Evolutionary conservation across 345 rosid species (phyloP).

Genomic region (Aquilaria yunnanensis): DNA sequence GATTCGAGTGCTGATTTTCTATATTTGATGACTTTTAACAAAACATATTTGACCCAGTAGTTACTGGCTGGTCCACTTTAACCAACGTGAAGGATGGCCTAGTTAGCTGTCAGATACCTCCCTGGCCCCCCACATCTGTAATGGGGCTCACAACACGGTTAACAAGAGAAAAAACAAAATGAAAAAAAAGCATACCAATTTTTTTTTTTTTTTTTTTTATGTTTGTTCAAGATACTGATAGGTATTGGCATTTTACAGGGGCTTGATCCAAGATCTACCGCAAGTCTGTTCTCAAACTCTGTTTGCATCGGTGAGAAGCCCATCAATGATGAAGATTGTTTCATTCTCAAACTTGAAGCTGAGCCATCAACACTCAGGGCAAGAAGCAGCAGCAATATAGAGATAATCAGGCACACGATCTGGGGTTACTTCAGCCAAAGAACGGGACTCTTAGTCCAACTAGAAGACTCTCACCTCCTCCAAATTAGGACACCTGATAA

Average conservation of each 20-base stretch:
- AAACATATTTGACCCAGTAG: too few relatives aligned
- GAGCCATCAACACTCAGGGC: conserved; percentile 37
- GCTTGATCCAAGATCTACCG: conserved; percentile 78
- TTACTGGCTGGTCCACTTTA: conserved; percentile 1
- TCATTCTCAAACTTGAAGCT: conserved; percentile 48
- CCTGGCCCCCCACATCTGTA: background rate
- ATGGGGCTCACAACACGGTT: too few relatives aligned
- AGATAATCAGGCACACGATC: conserved; percentile 57
- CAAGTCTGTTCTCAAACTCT: conserved; percentile 59
- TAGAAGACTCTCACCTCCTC: conserved; percentile 80
- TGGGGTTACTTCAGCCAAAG: conserved; percentile 95
- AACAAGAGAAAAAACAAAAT: background rate
- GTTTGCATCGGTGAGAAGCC: conserved; percentile 53
- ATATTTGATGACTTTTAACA: too few relatives aligned
- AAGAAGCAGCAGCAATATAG: conserved; percentile 48
- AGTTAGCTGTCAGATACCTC: background rate
- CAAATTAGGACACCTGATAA: conserved; percentile 47
- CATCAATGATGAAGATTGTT: conserved; percentile 48
- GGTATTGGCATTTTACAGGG: conserved; percentile 41
- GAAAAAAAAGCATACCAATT: background rate
- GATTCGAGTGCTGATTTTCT: too few relatives aligned
- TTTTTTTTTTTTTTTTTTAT: background rate
- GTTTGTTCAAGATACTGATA: background rate
- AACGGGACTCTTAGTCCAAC: conserved; percentile 70
- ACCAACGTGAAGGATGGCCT: conserved; percentile 9